Percentiles rank a stretch among this genome's conserved stretches.
phyloP scores from a whole-genome alignment of 2,329 filamentous ascomycete species.

The Didymella arachidicola region DNA sequence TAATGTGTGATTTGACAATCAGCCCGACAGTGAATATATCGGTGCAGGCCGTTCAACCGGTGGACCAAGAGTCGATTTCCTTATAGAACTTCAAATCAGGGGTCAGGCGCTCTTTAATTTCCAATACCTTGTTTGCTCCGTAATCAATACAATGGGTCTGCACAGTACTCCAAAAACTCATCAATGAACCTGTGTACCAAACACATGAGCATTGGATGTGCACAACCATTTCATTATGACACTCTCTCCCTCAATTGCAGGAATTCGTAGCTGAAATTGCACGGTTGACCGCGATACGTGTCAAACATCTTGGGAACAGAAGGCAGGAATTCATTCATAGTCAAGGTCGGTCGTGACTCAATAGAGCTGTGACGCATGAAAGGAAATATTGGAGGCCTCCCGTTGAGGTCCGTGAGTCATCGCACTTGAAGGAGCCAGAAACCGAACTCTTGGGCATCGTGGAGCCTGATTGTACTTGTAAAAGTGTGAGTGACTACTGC shows the following conservation, averaged over 20 bases:
- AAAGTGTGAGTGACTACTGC: constrained; percentile 1
- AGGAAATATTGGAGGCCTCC: not conserved
- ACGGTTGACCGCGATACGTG: too few relatives aligned
- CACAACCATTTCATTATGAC: too few relatives aligned
- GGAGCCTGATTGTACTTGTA: not conserved
- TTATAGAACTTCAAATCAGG: not conserved
- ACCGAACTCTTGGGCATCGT: not conserved
- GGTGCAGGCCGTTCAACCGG: not conserved
- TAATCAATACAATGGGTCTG: too few relatives aligned
- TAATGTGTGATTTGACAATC: not conserved
- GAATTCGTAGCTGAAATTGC: too few relatives aligned
- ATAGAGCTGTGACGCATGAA: not conserved
- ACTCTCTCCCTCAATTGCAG: too few relatives aligned
- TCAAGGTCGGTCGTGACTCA: not conserved
- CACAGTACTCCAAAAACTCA: too few relatives aligned
- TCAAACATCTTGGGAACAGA: too few relatives aligned
- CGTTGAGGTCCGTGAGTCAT: not conserved
- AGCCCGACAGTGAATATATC: not conserved
- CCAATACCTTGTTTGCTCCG: too few relatives aligned
- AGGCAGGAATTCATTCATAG: too few relatives aligned
- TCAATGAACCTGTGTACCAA: too few relatives aligned
- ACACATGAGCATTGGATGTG: too few relatives aligned
- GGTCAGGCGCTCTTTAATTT: not conserved
- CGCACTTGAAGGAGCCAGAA: not conserved
- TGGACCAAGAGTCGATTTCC: not conserved